These are phyloP conservation scores for Ilyonectria robusta DNA, from an alignment of 2,329 filamentous ascomycete genomes.

Conservation along the genomic window DNA sequence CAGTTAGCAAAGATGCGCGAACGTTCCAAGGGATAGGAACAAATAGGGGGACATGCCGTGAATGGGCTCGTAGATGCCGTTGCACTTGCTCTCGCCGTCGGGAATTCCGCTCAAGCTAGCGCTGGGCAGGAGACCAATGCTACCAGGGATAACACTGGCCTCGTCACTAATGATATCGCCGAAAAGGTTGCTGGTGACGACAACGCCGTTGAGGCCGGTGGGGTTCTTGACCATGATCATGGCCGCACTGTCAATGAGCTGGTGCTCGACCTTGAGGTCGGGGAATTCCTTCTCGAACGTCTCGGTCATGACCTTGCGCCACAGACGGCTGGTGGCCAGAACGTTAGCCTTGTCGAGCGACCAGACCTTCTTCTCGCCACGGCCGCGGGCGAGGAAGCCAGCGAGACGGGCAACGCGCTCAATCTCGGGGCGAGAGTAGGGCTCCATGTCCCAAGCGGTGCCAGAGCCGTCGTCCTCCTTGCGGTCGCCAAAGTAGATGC, in stretches of 20 bases:
- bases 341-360: conserved; percentile 98
- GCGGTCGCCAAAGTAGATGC: conserved; percentile 95
- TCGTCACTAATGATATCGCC: conserved; percentile 98
- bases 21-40: too few relatives aligned
- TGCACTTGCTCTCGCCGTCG: conserved; percentile 86
- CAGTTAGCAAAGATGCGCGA: conserved; percentile 11
- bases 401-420: conserved; percentile 89
- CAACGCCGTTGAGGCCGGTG: conserved; percentile 86
- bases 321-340: conserved; percentile 88
- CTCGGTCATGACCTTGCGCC: conserved; percentile 89
- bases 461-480: conserved; percentile 76
- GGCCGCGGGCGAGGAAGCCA: conserved; percentile 83
- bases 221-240: conserved; percentile 99
- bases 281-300: conserved; percentile 92
- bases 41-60: conserved; percentile 73
- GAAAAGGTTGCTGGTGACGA: conserved; percentile 94
- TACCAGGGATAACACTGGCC: conserved; percentile 93
- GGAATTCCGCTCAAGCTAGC: conserved; percentile 90
- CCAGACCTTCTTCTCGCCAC: conserved; percentile 79
- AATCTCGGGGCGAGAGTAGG: conserved; percentile 87
- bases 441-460: conserved; percentile 85
- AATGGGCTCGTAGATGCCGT: conserved; percentile 98
- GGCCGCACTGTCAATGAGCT: conserved; percentile 95
- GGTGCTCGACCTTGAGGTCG: conserved; percentile 85
- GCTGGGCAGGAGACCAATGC: conserved; percentile 88